A percentile compares a stretch with the other conserved stretches of the same genome.
Conservation (phyloP, 2,329 filamentous ascomycete genomes). For the Nemania sp. region DNA sequence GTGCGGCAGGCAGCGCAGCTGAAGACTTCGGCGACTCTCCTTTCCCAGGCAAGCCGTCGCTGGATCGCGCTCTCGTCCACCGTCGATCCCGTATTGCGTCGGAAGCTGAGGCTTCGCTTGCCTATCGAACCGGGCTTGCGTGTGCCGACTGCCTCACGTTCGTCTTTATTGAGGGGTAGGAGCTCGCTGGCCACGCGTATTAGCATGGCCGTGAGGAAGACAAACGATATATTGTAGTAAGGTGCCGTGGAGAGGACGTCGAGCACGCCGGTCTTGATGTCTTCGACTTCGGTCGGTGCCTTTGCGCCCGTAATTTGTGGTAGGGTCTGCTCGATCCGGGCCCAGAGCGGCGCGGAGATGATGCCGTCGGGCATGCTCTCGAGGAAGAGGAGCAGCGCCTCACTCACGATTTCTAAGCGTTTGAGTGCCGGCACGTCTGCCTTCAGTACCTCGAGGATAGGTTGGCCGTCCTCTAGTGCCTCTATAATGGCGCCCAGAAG, state of each 20-base stretch:
- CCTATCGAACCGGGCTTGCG: constrained; percentile 38
- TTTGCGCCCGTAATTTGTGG: constrained; percentile 43
- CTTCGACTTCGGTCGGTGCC: constrained; percentile 39
- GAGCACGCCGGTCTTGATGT: constrained; percentile 62
- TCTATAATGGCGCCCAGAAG: constrained; percentile 53
- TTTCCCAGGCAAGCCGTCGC: constrained; percentile 64
- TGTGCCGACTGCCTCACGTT: constrained; percentile 42
- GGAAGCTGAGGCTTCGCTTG: constrained; percentile 54
- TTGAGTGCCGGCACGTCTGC: constrained; percentile 66
- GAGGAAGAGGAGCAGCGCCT: constrained; percentile 76
- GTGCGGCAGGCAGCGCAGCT: constrained; percentile 64
- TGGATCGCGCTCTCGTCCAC: constrained; percentile 52
- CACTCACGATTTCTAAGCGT: constrained; percentile 74
- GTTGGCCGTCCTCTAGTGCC: constrained; percentile 72
- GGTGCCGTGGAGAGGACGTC: constrained; percentile 74
- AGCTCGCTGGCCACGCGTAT: constrained; percentile 57
- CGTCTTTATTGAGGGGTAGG: constrained; percentile 45
- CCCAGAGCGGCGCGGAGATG: constrained; percentile 72
- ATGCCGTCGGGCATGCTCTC: constrained; percentile 77
- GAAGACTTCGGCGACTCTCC: constrained; percentile 67
- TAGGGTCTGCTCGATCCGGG: constrained; percentile 64
- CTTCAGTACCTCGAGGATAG: constrained; percentile 64
- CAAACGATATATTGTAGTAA: constrained; percentile 85
- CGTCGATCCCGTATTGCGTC: constrained; percentile 38
- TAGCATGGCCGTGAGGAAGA: constrained; percentile 82